Conservation (phyloP, 1,139 yeast species). For the Sporopachydermia cereana region DNA sequence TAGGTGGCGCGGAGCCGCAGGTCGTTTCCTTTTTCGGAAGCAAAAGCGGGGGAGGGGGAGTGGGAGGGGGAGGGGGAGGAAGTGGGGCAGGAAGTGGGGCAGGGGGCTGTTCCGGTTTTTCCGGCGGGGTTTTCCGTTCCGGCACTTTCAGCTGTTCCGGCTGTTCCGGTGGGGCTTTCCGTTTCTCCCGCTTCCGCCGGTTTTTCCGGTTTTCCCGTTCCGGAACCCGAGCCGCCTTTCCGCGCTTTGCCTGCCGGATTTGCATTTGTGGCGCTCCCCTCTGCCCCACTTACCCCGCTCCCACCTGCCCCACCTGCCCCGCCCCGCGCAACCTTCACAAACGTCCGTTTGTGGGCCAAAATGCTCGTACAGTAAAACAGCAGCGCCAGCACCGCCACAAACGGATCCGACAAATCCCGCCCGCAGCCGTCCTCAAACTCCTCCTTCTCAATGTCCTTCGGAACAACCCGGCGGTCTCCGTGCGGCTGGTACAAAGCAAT, state of each 20-base stretch:
- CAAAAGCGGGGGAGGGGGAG: no score
- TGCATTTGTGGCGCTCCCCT: neutral
- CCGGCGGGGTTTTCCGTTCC: neutral
- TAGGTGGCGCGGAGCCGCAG: conserved; percentile 21
- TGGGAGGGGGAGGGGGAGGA: no score
- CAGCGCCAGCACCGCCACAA: conserved; percentile 20
- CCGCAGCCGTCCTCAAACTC: conserved; percentile 17
- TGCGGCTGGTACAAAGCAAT: conserved; percentile 26
- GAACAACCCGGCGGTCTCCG: conserved; percentile 10
- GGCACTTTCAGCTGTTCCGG: neutral
- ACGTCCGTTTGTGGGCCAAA: conserved; percentile 21
- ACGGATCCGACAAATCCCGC: conserved; percentile 13
- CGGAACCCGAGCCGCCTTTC: neutral
- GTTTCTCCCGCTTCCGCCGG: neutral
- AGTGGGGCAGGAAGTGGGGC: no score
- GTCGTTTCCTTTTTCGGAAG: conserved; percentile 9
- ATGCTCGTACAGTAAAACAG: conserved; percentile 21
- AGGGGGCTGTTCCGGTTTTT: neutral
- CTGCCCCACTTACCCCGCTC: no score
- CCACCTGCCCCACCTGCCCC: no score
- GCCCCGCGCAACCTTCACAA: no score
- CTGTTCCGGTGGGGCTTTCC: neutral
- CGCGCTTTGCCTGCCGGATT: neutral
- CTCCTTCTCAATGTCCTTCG: conserved; percentile 13
- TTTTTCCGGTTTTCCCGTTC: neutral